Conservation (phyloP, 2,329 filamentous ascomycete genomes). For the Cladosporium cucumerinum region DNA sequence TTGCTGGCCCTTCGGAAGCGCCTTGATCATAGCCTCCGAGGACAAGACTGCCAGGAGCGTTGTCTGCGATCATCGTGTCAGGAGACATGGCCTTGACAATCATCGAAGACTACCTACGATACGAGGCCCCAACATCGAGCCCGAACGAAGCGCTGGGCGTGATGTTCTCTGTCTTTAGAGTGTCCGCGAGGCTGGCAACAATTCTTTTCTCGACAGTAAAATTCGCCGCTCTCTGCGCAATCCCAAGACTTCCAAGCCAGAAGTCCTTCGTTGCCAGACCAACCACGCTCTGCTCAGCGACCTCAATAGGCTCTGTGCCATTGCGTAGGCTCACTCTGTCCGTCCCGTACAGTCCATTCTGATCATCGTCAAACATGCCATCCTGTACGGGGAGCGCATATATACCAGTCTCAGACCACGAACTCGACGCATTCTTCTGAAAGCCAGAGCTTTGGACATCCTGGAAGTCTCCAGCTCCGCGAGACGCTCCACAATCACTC, state of each 20-base stretch:
- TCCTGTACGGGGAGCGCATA: conserved; percentile 31
- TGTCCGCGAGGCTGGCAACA: conserved; percentile 30
- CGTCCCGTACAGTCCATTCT: conserved; percentile 42
- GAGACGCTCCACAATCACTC: conserved; percentile 19
- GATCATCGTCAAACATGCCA: conserved; percentile 47
- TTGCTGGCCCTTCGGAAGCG: not conserved
- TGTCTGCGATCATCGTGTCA: not conserved
- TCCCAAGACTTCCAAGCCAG: conserved; percentile 36
- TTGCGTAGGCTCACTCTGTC: conserved; percentile 32
- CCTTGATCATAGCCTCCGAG: conserved; percentile 37
- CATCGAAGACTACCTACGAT: conserved; percentile 15
- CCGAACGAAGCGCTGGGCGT: conserved; percentile 38
- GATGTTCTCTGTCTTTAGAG: conserved; percentile 15
- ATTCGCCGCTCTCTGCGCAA: conserved; percentile 36
- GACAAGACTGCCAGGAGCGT: conserved; percentile 23
- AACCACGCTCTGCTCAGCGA: conserved; percentile 37
- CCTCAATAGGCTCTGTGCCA: not conserved
- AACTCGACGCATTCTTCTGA: conserved; percentile 30
- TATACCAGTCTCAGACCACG: conserved; percentile 32
- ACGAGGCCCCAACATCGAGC: conserved; percentile 37
- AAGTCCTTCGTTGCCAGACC: conserved; percentile 36
- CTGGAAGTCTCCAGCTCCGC: conserved; percentile 22
- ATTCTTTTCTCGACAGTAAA: conserved; percentile 35
- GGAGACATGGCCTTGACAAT: not conserved
- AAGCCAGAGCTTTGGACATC: conserved; percentile 43